Evolutionary conservation across 495 filamentous ascomycete genomes (phyloP), one percentile per base, ranked within the genome.

Genomic region (Pseudevernia furfuracea): DNA sequence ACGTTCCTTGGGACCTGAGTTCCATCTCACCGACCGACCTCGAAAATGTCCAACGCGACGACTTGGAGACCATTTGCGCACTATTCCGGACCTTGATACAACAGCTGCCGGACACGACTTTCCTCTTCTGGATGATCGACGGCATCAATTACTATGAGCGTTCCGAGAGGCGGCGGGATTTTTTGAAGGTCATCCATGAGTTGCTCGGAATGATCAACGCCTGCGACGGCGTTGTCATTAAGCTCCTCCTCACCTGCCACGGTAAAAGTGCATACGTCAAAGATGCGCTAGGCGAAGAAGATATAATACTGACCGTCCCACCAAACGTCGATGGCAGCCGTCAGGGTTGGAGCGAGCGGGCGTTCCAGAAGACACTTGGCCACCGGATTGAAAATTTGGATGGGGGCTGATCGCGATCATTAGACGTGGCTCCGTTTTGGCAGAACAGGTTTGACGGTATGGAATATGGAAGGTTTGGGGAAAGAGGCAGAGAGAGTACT

Each of bases 61-160:
- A 61, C 36, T 11, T 61, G 4, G 12, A 53, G 5, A 53, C 28
- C n/a, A 12, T 53, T 6, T 53, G 14, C 21, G 10, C 3, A 12
- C 21, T 53, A 7, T 53, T 53, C 11, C 44, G 34, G 7, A 8
- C 4, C 1, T 21, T 61, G 32, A 28, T 53, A 4, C 19, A 61
- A 15, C 60, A 61, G 1, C 43, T 61, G 39, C 60, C 30, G 5
- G 17, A n/a, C 36, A n/a, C n/a, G n/a, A 53, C 60, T 1, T 53
- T 61, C 44, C 43, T 53, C 15, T 61, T 52, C 44, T 53, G 30
- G 43, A 48, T 53, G 11, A 61, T 61, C 17, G 60, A 61, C 44
- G 46, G 41, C n/a, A 53, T 61, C 34, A 61, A 34, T 10, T 61
- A 38, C 28, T 61, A 61, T 12, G 60, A 61, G 60, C 60, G 60